Evolutionary conservation across 2,329 filamentous ascomycete genomes (phyloP), one percentile per base, ranked within the genome.

Genomic region (Neopestalotiopsis clavispora): DNA sequence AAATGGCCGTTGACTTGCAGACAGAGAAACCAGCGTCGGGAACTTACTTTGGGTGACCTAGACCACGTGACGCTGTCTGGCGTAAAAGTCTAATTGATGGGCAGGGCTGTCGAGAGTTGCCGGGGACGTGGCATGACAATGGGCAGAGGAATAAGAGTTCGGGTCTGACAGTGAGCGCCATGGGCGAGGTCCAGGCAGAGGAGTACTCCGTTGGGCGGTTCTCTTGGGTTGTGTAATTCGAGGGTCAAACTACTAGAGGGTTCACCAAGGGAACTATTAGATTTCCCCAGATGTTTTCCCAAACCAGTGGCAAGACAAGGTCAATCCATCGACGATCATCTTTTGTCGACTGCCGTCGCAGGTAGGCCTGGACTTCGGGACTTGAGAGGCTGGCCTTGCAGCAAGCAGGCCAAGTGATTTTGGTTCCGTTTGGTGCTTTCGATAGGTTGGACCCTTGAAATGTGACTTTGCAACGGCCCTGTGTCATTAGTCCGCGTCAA

Each of bases 391-490:
- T 59, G 57, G 57, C 45, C 45, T 59, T 59, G n/a, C 14, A 59
- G 57, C 23, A 34, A 59, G 57, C 23, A 59, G 57, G 30, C 57
- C 57, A 34, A 59, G 23, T 59, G 57, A 23, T 34, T 30, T 14
- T 14, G 14, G 20, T 20, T 30, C n/a, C 12, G 23, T 5, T 28
- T 34, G 57, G 17, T 34, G 59, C 59, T 40, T 20, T 28, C 59
- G n/a, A 38, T 34, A 62, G 61, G 42, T 49, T 64, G 42, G 38
- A 64, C 38, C 61, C 38, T 42, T 62, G 42, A 52, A 49, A 17
- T 64, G 38, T 38, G 20, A 64, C 38, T 28, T 49, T 49, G 40
- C n/a, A 45, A 64, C 61, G 38, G 23, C 61, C n/a, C 7, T 40
- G n/a, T 34, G n/a, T 62, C 28, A 62, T 40, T 62, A 40, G 32